Evolutionary conservation across 208 protist species (phyloP).

Genomic region (Leishmania mexicana): DNA sequence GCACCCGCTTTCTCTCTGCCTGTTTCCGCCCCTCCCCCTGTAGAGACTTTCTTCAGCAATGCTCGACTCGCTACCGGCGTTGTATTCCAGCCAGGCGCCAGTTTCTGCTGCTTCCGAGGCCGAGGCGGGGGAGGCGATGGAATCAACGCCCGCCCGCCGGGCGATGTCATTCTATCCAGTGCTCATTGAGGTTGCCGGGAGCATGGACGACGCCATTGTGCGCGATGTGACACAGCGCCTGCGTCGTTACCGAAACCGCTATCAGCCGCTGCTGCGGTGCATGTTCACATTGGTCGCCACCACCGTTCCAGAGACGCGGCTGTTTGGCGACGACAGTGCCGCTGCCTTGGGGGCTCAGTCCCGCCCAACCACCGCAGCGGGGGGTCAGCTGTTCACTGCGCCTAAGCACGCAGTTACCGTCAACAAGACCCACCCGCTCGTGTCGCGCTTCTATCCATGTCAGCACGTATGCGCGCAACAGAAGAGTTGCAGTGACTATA

Average conservation of each 20-base stretch:
- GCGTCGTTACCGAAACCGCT: conserved; percentile 68
- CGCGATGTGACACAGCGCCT: conserved; percentile 39
- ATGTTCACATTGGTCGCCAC: conserved; percentile 51
- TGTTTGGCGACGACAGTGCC: conserved; percentile 37
- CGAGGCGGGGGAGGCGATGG: neutral
- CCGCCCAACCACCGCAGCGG: neutral
- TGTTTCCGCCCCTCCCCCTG: too few relatives aligned
- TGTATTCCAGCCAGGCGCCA: neutral
- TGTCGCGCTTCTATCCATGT: conserved; percentile 28
- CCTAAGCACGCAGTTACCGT: conserved; percentile 27
- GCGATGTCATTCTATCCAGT: conserved; percentile 1
- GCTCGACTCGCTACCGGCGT: neutral
- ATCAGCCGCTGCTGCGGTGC: conserved; percentile 61
- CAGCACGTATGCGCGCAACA: neutral
- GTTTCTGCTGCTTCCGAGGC: neutral
- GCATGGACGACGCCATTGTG: conserved; percentile 45
- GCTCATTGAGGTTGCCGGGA: conserved; percentile 52
- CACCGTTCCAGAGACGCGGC: conserved; percentile 32
- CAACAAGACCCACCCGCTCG: conserved; percentile 33
- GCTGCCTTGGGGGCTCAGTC: neutral
- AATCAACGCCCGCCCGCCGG: neutral
- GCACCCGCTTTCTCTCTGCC: neutral
- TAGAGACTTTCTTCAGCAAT: neutral
- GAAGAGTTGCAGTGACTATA: neutral
- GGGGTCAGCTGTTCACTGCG: conserved; percentile 19